phyloP scores from a whole-genome alignment of 768 basidiomycete genomes.

The Paxillus involutus region DNA sequence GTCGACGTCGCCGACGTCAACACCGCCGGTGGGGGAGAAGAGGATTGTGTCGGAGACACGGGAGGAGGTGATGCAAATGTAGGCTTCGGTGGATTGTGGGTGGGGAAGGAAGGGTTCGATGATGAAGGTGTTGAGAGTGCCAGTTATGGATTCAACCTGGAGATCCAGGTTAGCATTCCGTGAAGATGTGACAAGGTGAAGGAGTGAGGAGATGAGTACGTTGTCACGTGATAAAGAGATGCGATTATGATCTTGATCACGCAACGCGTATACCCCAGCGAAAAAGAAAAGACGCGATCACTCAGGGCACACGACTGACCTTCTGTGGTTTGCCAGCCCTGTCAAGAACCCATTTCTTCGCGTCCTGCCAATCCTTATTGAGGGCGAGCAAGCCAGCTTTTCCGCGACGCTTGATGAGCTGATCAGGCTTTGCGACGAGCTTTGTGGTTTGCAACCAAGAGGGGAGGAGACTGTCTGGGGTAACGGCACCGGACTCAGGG shows the following conservation, averaged over 20 bases:
- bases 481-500: slow-evolving; percentile 59
- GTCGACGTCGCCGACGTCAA: slow-evolving; percentile 98
- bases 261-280: background rate
- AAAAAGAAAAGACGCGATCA: too few species aligned
- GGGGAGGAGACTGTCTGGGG: slow-evolving; percentile 61
- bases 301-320: slow-evolving; percentile 43
- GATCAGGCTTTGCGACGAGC: slow-evolving; percentile 96
- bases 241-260: slow-evolving; percentile 9
- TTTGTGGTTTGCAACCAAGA: slow-evolving; percentile 81
- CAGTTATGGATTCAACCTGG: slow-evolving; percentile 91
- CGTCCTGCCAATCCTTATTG: slow-evolving; percentile 91
- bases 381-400: slow-evolving; percentile 95
- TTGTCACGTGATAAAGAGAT: slow-evolving; percentile 1
- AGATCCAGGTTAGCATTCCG: slow-evolving; percentile 14
- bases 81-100: slow-evolving; percentile 91
- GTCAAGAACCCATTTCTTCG: slow-evolving; percentile 82
- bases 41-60: slow-evolving; percentile 95
- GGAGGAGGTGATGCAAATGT: slow-evolving; percentile 95
- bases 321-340: slow-evolving; percentile 92
- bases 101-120: slow-evolving; percentile 99
- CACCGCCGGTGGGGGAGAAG: slow-evolving; percentile 98
- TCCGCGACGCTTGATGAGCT: slow-evolving; percentile 98
- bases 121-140: slow-evolving; percentile 96
- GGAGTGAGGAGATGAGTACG: slow-evolving; percentile 17
- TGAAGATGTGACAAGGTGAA: slow-evolving; percentile 5